Percentiles rank a stretch among this genome's conserved stretches.
phyloP scores from a whole-genome alignment of 2,329 filamentous ascomycete genomes.

The Paecilomyces variotii region DNA sequence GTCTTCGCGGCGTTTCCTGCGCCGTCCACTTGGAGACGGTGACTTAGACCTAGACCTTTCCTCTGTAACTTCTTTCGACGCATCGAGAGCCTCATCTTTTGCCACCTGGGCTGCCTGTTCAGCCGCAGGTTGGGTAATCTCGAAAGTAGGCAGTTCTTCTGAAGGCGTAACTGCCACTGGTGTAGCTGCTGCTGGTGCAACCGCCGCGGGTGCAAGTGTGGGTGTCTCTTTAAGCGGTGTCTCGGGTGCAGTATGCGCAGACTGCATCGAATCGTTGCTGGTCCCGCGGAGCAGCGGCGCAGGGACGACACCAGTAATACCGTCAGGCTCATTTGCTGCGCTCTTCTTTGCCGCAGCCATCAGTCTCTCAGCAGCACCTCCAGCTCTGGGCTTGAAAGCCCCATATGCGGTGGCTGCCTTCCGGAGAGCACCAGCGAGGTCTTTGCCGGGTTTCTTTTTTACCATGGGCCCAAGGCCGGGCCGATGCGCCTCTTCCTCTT shows the following conservation, averaged over 20 bases:
- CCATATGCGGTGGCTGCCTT: constrained; percentile 67
- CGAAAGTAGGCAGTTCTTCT: constrained; percentile 26
- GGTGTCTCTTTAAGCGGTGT: constrained; percentile 22
- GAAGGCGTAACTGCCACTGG: constrained; percentile 9
- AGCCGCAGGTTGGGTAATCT: constrained; percentile 28
- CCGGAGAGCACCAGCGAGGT: constrained; percentile 68
- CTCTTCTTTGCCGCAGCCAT: constrained; percentile 53
- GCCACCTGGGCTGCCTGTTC: constrained; percentile 20
- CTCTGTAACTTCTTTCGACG: constrained; percentile 14
- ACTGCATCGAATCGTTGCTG: constrained; percentile 31
- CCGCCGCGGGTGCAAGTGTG: constrained; percentile 14
- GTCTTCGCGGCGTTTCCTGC: constrained; percentile 57
- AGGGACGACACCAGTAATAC: constrained; percentile 80
- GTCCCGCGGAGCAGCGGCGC: constrained; percentile 51
- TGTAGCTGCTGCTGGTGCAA: constrained; percentile 4
- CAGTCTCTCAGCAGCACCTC: constrained; percentile 75
- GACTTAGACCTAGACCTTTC: constrained; percentile 25
- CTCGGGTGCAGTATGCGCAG: constrained; percentile 15
- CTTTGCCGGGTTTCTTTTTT: constrained; percentile 64
- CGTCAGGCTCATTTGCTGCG: constrained; percentile 65
- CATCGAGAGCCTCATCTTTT: constrained; percentile 14
- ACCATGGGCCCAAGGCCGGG: constrained; percentile 88
- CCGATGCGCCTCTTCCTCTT: constrained; percentile 50
- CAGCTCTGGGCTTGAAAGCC: constrained; percentile 78
- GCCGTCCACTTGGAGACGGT: constrained; percentile 40